These are phyloP conservation scores for Hypomyces rosellus DNA, from an alignment of 2,329 filamentous ascomycete species.

Conservation along the genomic window DNA sequence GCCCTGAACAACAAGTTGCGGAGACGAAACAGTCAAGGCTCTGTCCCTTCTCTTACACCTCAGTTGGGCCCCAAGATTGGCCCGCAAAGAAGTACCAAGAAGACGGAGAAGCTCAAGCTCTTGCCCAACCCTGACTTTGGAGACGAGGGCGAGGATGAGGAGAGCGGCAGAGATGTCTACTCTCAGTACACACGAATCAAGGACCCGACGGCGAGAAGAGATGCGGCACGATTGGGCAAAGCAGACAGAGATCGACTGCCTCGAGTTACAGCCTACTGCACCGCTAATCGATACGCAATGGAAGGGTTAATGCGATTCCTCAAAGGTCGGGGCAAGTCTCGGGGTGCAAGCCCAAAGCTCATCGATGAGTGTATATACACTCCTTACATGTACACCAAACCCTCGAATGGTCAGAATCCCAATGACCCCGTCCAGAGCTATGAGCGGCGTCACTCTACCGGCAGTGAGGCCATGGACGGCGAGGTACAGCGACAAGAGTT, in stretches of 20 bases:
- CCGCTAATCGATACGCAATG: slow-evolving; percentile 84
- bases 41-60: slow-evolving; percentile 27
- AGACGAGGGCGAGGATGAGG: slow-evolving; percentile 73
- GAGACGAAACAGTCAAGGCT: slow-evolving; percentile 75
- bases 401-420: slow-evolving; percentile 12
- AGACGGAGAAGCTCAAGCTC: slow-evolving; percentile 94
- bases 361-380: slow-evolving; percentile 99
- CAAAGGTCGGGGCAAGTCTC: slow-evolving; percentile 72
- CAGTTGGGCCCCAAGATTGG: slow-evolving; percentile 65
- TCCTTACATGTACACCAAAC: slow-evolving; percentile 71
- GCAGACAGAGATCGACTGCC: slow-evolving; percentile 83
- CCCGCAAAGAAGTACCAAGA: slow-evolving; percentile 90
- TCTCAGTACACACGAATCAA: slow-evolving; percentile 97
- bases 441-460: slow-evolving; percentile 70
- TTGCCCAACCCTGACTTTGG: slow-evolving; percentile 82
- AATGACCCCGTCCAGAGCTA: slow-evolving; percentile 38
- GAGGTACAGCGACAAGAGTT: slow-evolving; percentile 45
- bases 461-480: slow-evolving; percentile 49
- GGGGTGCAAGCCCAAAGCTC: slow-evolving; percentile 78
- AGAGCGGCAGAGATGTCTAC: slow-evolving; percentile 92
- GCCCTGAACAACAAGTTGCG: slow-evolving; percentile 82
- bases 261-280: slow-evolving; percentile 93
- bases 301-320: slow-evolving; percentile 85
- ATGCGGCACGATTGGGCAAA: slow-evolving; percentile 88
- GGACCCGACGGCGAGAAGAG: slow-evolving; percentile 84